Evolutionary conservation across 768 basidiomycete species (phyloP).

Genomic region (Amanita jacksonii): DNA sequence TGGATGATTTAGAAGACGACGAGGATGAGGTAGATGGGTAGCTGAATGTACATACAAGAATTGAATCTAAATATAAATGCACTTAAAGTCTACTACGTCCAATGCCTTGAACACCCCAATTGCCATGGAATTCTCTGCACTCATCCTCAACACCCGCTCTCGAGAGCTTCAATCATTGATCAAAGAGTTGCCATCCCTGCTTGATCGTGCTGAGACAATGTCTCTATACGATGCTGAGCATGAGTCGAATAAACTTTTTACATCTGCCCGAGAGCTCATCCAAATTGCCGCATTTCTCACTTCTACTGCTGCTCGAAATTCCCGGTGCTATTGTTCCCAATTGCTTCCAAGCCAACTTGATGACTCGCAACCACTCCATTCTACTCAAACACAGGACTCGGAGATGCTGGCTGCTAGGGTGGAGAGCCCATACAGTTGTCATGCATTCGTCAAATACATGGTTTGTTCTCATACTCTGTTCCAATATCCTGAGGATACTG

Average conservation of each 20-base stretch:
- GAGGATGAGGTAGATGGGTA: background rate
- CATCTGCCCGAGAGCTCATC: background rate
- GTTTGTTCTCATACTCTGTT: background rate
- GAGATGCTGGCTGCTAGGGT: too few relatives aligned
- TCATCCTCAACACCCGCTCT: background rate
- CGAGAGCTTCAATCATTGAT: background rate
- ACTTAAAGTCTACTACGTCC: background rate
- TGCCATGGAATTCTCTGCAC: background rate
- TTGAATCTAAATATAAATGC: too few relatives aligned
- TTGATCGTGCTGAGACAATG: background rate
- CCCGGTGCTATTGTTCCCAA: too few relatives aligned
- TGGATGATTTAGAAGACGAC: slow-evolving; percentile 1
- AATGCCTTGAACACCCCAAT: too few relatives aligned
- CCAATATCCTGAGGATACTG: background rate
- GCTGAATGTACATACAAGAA: background rate
- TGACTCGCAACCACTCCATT: background rate
- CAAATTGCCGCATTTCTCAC: background rate
- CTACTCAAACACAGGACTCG: too few relatives aligned
- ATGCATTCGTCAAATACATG: background rate
- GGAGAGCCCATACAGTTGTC: background rate
- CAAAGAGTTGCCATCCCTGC: background rate
- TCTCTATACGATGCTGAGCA: background rate
- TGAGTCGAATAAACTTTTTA: background rate
- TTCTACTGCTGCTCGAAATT: background rate
- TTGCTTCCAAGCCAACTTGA: too few relatives aligned